phyloP scores from a whole-genome alignment of 441 rosid genomes.

The Euphorbia schlechtendalii region DNA sequence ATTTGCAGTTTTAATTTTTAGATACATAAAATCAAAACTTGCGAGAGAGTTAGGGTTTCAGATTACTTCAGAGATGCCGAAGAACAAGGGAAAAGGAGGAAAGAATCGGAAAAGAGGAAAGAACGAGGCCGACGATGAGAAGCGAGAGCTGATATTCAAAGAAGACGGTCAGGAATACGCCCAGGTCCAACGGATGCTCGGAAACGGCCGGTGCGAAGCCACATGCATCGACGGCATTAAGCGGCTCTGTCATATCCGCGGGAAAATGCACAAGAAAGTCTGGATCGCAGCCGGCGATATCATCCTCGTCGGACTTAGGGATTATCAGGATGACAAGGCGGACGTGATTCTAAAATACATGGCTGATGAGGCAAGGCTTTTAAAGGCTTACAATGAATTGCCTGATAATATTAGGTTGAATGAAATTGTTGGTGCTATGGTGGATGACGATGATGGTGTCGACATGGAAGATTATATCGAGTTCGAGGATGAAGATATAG shows the following conservation, averaged over 20 bases:
- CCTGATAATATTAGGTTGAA: background rate
- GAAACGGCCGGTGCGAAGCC: slow-evolving; percentile 66
- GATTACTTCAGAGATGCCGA: background rate
- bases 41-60: background rate
- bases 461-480: background rate
- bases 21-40: background rate
- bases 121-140: slow-evolving; percentile 39
- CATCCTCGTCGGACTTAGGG: background rate
- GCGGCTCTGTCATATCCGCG: slow-evolving; percentile 71
- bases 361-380: background rate
- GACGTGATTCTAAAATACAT: background rate
- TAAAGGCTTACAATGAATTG: background rate
- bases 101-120: background rate
- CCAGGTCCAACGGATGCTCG: slow-evolving; percentile 68
- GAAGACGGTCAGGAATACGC: slow-evolving; percentile 82
- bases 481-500: background rate
- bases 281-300: slow-evolving; percentile 18
- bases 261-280: slow-evolving; percentile 82
- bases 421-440: slow-evolving; percentile 23
- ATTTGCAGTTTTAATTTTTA: background rate
- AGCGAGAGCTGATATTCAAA: slow-evolving; percentile 26
- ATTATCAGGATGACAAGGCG: background rate
- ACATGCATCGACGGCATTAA: slow-evolving; percentile 58
- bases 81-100: background rate
- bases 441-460: slow-evolving; percentile 31